Percentiles rank a stretch among this genome's conserved stretches.
Evolutionary conservation across 306 rosid genomes (phyloP).

Genomic region (Vigna nakashimae): DNA sequence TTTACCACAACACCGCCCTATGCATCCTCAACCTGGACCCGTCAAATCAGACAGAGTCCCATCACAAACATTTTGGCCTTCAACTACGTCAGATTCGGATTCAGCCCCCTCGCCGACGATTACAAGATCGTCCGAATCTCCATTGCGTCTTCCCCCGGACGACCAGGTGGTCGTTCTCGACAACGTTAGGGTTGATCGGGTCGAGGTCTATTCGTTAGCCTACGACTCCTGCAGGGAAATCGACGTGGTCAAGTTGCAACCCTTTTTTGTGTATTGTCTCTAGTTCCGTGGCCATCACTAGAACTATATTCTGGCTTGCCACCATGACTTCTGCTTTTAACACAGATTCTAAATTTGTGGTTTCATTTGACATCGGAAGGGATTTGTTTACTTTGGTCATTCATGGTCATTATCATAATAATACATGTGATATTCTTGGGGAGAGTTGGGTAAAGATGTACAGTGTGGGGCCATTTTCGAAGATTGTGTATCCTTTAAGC

Average conservation of each 20-base stretch:
- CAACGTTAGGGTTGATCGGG: neutral
- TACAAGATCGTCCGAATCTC: constrained; percentile 37
- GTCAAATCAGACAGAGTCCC: too few relatives aligned
- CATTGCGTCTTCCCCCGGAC: neutral
- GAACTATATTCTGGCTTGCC: constrained; percentile 31
- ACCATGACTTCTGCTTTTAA: neutral
- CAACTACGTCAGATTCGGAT: too few relatives aligned
- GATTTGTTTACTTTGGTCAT: constrained; percentile 2
- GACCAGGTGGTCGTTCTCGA: neutral
- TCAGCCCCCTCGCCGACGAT: neutral
- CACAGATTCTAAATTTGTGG: neutral
- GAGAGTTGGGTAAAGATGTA: constrained; percentile 36
- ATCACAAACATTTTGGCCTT: too few relatives aligned
- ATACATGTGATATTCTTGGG: neutral
- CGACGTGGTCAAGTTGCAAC: neutral
- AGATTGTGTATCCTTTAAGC: constrained; percentile 1
- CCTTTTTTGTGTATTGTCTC: neutral
- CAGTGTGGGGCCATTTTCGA: constrained; percentile 20
- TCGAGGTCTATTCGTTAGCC: constrained; percentile 17
- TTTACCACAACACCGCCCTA: too few relatives aligned
- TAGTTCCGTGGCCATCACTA: neutral
- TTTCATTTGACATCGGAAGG: constrained; percentile 18
- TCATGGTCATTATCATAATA: too few relatives aligned
- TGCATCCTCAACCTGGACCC: too few relatives aligned
- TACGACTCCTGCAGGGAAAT: constrained; percentile 25